phyloP scores from a whole-genome alignment of 1,284 basidiomycete genomes.

The Rhodotorula sp. region DNA sequence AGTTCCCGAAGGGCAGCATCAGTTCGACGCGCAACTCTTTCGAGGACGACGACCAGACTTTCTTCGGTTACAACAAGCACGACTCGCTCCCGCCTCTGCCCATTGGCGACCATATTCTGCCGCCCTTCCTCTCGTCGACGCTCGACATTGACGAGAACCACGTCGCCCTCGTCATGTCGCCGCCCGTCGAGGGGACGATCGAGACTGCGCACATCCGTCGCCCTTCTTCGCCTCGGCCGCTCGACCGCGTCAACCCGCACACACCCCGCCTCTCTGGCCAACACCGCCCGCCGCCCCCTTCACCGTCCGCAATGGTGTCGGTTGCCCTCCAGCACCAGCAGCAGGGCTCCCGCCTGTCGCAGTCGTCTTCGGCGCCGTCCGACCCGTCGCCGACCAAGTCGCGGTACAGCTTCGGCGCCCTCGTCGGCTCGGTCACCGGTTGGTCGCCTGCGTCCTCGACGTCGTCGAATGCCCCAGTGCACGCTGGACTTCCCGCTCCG shows the following conservation, averaged over 20 bases:
- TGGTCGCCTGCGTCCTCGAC: slow-evolving; percentile 26
- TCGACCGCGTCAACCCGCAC: slow-evolving; percentile 31
- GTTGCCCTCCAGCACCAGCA: slow-evolving; percentile 20
- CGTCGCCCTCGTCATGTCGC: slow-evolving; percentile 16
- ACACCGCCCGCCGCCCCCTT: slow-evolving; percentile 28
- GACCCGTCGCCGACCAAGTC: slow-evolving; percentile 18
- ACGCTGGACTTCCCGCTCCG: slow-evolving; percentile 1
- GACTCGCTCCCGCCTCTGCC: slow-evolving; percentile 39
- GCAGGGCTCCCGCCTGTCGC: slow-evolving; percentile 12
- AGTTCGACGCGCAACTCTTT: slow-evolving; percentile 30
- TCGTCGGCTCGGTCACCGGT: slow-evolving; percentile 32
- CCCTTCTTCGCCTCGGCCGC: slow-evolving; percentile 38
- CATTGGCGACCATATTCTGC: slow-evolving; percentile 30
- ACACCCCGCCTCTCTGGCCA: slow-evolving; percentile 34
- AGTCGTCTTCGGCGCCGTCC: background rate
- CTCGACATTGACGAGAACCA: slow-evolving; percentile 38
- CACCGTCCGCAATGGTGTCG: slow-evolving; percentile 29
- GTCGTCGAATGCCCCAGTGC: background rate
- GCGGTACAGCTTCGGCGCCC: slow-evolving; percentile 33
- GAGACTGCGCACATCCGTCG: slow-evolving; percentile 31
- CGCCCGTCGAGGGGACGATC: slow-evolving; percentile 10
- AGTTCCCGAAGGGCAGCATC: slow-evolving; percentile 39
- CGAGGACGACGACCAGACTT: slow-evolving; percentile 37
- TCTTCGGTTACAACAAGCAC: slow-evolving; percentile 42
- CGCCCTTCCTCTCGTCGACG: slow-evolving; percentile 34